phyloP scores from a whole-genome alignment of 805 yeast species.

The Myxozyma nipponensis region DNA sequence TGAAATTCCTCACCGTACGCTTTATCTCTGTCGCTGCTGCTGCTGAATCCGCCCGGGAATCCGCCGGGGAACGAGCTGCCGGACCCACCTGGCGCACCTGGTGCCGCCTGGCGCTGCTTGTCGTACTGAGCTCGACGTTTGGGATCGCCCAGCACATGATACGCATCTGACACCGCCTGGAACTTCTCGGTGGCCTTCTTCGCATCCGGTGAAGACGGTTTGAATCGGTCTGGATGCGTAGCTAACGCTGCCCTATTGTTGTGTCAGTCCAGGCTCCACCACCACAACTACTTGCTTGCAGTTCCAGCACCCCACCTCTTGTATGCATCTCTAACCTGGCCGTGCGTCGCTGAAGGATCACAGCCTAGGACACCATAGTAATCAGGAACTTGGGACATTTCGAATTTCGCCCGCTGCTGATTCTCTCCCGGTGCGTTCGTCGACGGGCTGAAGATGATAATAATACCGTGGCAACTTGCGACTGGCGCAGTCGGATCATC shows the following conservation, averaged over 20 bases:
- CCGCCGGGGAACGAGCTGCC: slow-evolving; percentile 2
- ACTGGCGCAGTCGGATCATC: too few relatives aligned
- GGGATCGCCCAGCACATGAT: slow-evolving; percentile 26
- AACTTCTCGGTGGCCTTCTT: slow-evolving; percentile 23
- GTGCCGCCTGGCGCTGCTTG: slow-evolving; percentile 13
- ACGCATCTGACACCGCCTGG: slow-evolving; percentile 30
- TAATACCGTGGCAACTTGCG: too few relatives aligned
- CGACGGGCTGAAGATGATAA: too few relatives aligned
- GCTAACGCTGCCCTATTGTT: slow-evolving; percentile 28
- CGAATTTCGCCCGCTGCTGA: too few relatives aligned
- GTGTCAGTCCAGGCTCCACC: too few relatives aligned
- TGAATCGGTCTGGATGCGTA: slow-evolving; percentile 30
- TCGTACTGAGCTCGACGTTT: slow-evolving; percentile 25
- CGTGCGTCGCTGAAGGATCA: slow-evolving; percentile 17
- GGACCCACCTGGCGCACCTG: background rate
- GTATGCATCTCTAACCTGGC: slow-evolving; percentile 27
- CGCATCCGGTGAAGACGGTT: slow-evolving; percentile 14
- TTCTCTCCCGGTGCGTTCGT: too few relatives aligned
- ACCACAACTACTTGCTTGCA: background rate
- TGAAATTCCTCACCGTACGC: slow-evolving; percentile 25
- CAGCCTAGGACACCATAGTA: slow-evolving; percentile 17
- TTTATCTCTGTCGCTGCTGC: slow-evolving; percentile 15
- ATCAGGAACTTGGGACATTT: too few relatives aligned
- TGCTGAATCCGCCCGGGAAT: slow-evolving; percentile 11
- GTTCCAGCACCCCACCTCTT: slow-evolving; percentile 11